These are phyloP conservation scores for Gossypium lobatum DNA, from an alignment of 441 rosid species.

Conservation along the genomic window DNA sequence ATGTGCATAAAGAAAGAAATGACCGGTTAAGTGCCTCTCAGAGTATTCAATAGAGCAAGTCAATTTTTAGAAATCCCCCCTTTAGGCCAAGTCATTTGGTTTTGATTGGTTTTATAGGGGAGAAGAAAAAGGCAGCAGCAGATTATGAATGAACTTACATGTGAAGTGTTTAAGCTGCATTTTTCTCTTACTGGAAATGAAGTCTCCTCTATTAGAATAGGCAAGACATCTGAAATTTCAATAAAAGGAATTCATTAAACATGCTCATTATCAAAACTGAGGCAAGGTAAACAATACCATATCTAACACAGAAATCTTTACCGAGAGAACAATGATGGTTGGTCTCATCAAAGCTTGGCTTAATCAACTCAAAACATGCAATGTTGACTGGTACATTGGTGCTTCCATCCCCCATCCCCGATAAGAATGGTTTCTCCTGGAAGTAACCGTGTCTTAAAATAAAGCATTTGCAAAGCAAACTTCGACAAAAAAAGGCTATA, in stretches of 20 bases:
- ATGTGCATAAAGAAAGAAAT: not conserved
- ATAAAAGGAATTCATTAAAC: constrained; percentile 10
- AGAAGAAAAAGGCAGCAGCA: not conserved
- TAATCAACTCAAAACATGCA: constrained; percentile 41
- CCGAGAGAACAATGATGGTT: constrained; percentile 38
- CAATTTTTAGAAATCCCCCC: too few species aligned
- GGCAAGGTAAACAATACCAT: not conserved
- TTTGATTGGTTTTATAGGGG: too few species aligned
- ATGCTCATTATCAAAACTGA: not conserved
- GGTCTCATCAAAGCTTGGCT: constrained; percentile 41
- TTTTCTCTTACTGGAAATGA: constrained; percentile 39
- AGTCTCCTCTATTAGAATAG: constrained; percentile 43
- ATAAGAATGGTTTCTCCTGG: constrained; percentile 37
- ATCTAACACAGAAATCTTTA: constrained; percentile 13
- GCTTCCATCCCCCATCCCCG: constrained; percentile 35
- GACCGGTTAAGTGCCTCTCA: not conserved
- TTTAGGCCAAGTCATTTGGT: too few species aligned
- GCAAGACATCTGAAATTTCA: constrained; percentile 46
- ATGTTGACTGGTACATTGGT: constrained; percentile 30
- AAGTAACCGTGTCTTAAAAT: not conserved
- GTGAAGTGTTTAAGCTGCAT: constrained; percentile 30
- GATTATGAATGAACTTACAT: constrained; percentile 28
- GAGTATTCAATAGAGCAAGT: too few species aligned
- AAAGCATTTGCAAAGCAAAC: not conserved
- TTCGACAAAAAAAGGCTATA: not conserved